Evolutionary conservation across 306 rosid genomes (phyloP).

Genomic region (Leucaena leucocephala): DNA sequence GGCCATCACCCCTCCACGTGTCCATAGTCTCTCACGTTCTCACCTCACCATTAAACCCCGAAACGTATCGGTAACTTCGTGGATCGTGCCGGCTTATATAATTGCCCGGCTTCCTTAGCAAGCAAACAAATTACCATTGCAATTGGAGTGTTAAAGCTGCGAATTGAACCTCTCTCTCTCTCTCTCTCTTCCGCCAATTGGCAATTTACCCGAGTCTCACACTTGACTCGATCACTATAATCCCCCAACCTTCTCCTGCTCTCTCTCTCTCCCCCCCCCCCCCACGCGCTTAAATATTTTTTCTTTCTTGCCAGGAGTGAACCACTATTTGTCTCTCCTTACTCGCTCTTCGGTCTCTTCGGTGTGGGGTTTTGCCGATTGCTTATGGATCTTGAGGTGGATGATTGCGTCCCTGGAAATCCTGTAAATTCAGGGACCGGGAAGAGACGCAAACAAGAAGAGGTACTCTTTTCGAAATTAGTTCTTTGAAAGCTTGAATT

Average conservation of each 20-base stretch:
- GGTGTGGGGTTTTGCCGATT: constrained; percentile 7
- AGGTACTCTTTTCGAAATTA: constrained; percentile 38
- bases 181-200: constrained; percentile 4
- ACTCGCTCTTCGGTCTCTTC: constrained; percentile 1
- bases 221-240: not conserved
- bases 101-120: not conserved
- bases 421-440: constrained; percentile 29
- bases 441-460: constrained; percentile 53
- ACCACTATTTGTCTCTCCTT: not conserved
- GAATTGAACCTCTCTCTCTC: constrained; percentile 5
- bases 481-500: not conserved
- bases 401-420: constrained; percentile 22
- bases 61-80: not conserved
- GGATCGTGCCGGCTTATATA: not conserved
- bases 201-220: not conserved
- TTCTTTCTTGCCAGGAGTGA: constrained; percentile 12
- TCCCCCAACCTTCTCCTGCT: not conserved
- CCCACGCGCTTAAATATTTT: not conserved
- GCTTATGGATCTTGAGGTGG: constrained; percentile 51
- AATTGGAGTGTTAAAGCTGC: not conserved
- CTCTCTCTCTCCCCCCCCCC: not conserved
- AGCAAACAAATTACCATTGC: not conserved
- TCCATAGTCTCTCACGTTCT: not conserved
- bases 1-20: not conserved
- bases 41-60: not conserved